These are phyloP conservation scores for Mucor indicus DNA, from an alignment of 371 early-diverging fungal genomes.

Conservation along the genomic window DNA sequence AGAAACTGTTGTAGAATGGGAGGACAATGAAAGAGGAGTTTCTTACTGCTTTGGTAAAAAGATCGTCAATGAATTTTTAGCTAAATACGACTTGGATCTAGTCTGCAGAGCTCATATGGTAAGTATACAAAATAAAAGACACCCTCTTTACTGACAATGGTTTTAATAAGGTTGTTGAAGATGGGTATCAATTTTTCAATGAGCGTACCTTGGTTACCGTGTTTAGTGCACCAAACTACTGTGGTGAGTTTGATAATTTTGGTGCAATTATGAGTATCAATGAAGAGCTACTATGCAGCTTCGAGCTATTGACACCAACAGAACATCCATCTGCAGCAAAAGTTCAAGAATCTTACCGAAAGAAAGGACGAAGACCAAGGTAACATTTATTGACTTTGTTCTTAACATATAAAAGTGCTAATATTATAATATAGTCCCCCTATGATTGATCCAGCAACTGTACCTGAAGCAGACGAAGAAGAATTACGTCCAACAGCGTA, in stretches of 20 bases:
- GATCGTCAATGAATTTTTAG: conserved; percentile 85
- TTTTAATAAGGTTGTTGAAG: conserved; percentile 83
- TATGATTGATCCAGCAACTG: conserved; percentile 17
- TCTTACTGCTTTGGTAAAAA: conserved; percentile 92
- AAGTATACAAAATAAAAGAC: not conserved
- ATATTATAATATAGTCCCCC: too few relatives aligned
- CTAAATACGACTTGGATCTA: conserved; percentile 79
- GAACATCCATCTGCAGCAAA: conserved; percentile 33
- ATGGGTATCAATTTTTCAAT: conserved; percentile 99
- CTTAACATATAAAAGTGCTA: not conserved
- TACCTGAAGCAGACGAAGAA: conserved; percentile 14
- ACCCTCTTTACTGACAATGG: conserved; percentile 73
- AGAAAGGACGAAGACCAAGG: conserved; percentile 36
- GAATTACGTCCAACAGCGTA: too few relatives aligned
- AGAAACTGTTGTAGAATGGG: conserved; percentile 82
- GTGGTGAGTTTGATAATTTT: conserved; percentile 96
- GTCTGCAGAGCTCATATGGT: conserved; percentile 97
- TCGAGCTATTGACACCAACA: conserved; percentile 57
- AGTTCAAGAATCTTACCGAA: conserved; percentile 20
- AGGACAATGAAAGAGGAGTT: conserved; percentile 98
- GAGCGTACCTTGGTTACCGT: conserved; percentile 94
- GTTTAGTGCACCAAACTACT: conserved; percentile 98
- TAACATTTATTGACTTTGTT: not conserved
- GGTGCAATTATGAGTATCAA: conserved; percentile 97
- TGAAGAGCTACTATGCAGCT: conserved; percentile 90